Evolutionary conservation across 768 basidiomycete species (phyloP), one percentile per base, ranked within the genome.

Genomic region (Harrya chromipes): DNA sequence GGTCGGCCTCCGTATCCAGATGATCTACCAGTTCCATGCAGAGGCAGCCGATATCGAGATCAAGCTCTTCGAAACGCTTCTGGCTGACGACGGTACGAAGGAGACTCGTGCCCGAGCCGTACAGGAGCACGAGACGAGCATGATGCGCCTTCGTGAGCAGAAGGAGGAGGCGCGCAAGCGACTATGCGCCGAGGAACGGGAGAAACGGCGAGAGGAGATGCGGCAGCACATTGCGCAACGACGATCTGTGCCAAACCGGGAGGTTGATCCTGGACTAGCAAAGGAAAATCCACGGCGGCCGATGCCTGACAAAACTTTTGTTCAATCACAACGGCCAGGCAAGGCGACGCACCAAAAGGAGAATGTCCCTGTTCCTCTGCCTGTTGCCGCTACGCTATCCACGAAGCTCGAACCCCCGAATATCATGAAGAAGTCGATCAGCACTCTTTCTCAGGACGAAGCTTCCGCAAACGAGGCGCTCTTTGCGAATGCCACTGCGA

Each of bases 21-120:
- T 68, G 66, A 68, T 68, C 24, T 59, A 67, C 46, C 50, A 68
- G 10, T 68, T 68, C 52, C 66, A 68, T 21, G 56, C 52, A 3
- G 60, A 62, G 49, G 66, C 66, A 2, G 63, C 65, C 7, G 48
- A 61, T 13, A 49, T 65, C 51, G 66, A 68, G 48, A 62, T 69
- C 26, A 60, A 60, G 36, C 63, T 69, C 17, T 56, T 69, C 14
- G 57, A 61, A 38, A 56, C 42, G 1, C 65, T 68, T 23, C 43
- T 65, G n/a, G 45, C 59, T 0, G 51, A 41, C 35, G 38, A 65
- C 20, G 60, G 62, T n/a, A 67, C 66, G 6, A 67, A 61, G 45
- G 66, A 67, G 47, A 59, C 55, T 37, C 59, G 63, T 39, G 54
- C 65, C 4, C 56, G 59, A 5, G 63, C 59, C 10, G 56, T 68